These are phyloP conservation scores for Calendula officinalis DNA, from an alignment of 129 eudicot species.

Conservation along the genomic window DNA sequence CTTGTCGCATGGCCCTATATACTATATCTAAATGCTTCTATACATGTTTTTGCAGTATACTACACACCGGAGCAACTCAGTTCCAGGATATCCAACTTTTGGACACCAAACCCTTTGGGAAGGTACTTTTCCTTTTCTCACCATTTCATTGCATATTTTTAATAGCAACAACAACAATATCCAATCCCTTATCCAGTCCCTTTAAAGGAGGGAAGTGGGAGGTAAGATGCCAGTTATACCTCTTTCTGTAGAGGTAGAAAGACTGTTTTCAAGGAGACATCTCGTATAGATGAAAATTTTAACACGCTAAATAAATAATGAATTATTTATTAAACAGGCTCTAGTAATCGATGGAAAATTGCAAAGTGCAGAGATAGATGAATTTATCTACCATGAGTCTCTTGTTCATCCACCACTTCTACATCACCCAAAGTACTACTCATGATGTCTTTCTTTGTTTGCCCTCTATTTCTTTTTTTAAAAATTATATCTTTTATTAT, in stretches of 20 bases:
- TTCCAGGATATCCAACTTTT: conserved; percentile 86
- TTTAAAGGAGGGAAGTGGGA: no score
- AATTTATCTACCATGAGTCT: conserved; percentile 95
- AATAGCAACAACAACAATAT: no score
- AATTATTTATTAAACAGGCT: conserved; percentile 48
- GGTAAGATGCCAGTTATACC: no score
- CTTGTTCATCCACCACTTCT: conserved; percentile 93
- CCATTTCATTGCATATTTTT: not conserved
- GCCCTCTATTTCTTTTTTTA: not conserved
- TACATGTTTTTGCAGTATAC: conserved; percentile 47
- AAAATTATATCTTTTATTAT: no score
- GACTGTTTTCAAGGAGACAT: no score
- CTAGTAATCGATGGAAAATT: conserved; percentile 95
- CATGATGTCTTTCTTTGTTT: not conserved
- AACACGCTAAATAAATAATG: not conserved
- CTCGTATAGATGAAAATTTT: not conserved
- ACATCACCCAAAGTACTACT: conserved; percentile 64
- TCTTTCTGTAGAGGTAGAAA: no score
- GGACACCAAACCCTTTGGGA: conserved; percentile 94
- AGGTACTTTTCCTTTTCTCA: conserved; percentile 37
- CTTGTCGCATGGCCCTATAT: conserved; percentile 9
- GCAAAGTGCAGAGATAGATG: conserved; percentile 98
- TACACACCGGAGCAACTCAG: conserved; percentile 81
- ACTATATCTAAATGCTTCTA: not conserved
- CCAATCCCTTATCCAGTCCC: no score